phyloP scores from a whole-genome alignment of 805 yeast genomes.

The Candida orba region DNA sequence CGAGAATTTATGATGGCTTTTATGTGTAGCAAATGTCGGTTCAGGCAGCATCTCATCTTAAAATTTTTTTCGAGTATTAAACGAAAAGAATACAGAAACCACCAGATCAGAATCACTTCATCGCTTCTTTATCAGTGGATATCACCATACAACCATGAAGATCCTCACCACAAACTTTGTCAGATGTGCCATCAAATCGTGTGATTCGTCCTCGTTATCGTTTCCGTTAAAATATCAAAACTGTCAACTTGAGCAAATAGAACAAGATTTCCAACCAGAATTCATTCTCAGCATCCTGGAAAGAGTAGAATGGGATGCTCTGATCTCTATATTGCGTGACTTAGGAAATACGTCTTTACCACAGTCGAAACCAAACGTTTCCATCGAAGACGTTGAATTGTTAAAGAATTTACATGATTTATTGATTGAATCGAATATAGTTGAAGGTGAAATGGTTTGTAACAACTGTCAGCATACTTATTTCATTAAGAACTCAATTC shows the following conservation, averaged over 20 bases:
- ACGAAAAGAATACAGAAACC: no score
- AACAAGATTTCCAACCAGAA: conserved; percentile 70
- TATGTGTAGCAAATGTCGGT: no score
- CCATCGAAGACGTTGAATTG: conserved; percentile 32
- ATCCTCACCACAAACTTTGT: conserved; percentile 94
- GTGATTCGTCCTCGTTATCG: conserved; percentile 65
- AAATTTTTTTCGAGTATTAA: no score
- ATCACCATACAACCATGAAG: conserved; percentile 56
- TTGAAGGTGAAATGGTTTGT: conserved; percentile 87
- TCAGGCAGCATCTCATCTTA: no score
- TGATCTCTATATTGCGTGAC: conserved; percentile 59
- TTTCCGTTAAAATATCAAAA: conserved; percentile 73
- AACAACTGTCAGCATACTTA: conserved; percentile 80
- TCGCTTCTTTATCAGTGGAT: no score
- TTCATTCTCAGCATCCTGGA: conserved; percentile 71
- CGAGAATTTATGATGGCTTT: no score
- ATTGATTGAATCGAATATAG: conserved; percentile 77
- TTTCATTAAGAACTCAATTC: conserved; percentile 86
- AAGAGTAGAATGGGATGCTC: conserved; percentile 84
- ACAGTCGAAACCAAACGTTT: conserved; percentile 43
- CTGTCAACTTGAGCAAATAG: conserved; percentile 67
- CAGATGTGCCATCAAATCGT: conserved; percentile 80
- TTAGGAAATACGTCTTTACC: conserved; percentile 60
- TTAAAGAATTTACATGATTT: conserved; percentile 71
- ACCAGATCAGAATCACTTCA: no score